Percentiles rank a stretch among this genome's conserved stretches.
These are phyloP conservation scores for Kalaharituber pfeilii DNA, from an alignment of 2,329 filamentous ascomycete genomes.

Conservation along the genomic window DNA sequence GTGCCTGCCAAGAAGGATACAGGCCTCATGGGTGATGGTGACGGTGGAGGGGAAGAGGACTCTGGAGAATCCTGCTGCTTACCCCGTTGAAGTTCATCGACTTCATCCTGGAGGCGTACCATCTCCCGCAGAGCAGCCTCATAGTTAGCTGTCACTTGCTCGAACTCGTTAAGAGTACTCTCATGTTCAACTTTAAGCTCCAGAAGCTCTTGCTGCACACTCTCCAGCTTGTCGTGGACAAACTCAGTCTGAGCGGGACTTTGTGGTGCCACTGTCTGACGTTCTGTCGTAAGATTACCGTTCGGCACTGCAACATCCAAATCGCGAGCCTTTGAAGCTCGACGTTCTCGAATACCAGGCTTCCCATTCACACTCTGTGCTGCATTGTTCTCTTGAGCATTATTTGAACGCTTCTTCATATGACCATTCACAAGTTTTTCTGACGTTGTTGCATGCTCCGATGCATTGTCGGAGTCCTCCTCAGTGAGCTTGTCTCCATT, in stretches of 20 bases:
- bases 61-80: constrained; percentile 27
- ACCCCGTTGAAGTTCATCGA: constrained; percentile 60
- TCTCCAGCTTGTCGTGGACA: constrained; percentile 82
- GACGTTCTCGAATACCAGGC: not conserved
- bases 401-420: constrained; percentile 15
- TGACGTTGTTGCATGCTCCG: constrained; percentile 2
- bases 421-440: not conserved
- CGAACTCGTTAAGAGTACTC: constrained; percentile 60
- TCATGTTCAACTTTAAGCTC: constrained; percentile 86
- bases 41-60: constrained; percentile 19
- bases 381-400: constrained; percentile 24
- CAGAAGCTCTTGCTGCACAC: constrained; percentile 74
- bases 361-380: constrained; percentile 1
- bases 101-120: constrained; percentile 66
- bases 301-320: not conserved
- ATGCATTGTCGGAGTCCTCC: constrained; percentile 26
- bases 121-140: constrained; percentile 70
- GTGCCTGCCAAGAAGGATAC: constrained; percentile 72
- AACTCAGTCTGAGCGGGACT: constrained; percentile 69
- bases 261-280: constrained; percentile 35
- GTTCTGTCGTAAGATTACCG: not conserved
- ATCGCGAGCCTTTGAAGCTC: not conserved
- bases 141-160: constrained; percentile 71
- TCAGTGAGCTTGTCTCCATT: constrained; percentile 54
- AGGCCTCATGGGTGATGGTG: constrained; percentile 36